A percentile compares a stretch with the other conserved stretches of the same genome.
phyloP scores from a whole-genome alignment of 106 monocot genomes.

The Dendrobium huoshanense region DNA sequence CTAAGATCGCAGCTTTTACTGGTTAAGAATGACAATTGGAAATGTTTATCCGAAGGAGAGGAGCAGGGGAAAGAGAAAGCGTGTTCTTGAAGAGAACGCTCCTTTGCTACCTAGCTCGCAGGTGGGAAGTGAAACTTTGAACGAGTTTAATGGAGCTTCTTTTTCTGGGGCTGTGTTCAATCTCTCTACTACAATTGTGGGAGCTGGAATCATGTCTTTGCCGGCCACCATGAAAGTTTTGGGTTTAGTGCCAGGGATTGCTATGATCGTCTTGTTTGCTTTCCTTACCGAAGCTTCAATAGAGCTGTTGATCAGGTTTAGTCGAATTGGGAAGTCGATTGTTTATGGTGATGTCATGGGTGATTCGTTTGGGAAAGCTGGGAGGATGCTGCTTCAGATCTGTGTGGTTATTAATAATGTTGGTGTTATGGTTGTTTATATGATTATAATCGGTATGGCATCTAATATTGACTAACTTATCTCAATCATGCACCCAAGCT shows the following conservation, averaged over 20 bases:
- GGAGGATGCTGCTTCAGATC: conserved; percentile 40
- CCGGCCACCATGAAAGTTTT: conserved; percentile 63
- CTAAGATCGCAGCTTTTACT: neutral
- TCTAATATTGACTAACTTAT: neutral
- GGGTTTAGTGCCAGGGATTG: conserved; percentile 48
- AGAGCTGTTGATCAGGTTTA: conserved; percentile 49
- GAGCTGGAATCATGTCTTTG: conserved; percentile 70
- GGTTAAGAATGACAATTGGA: conserved; percentile 31
- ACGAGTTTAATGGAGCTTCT: conserved; percentile 49
- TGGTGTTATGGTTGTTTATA: conserved; percentile 55
- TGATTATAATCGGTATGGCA: conserved; percentile 70
- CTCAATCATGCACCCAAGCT: neutral
- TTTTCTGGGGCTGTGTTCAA: conserved; percentile 62
- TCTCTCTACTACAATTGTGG: conserved; percentile 62
- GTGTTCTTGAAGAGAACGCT: conserved; percentile 24
- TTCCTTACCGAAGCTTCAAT: conserved; percentile 55
- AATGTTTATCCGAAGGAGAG: conserved; percentile 9
- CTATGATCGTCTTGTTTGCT: conserved; percentile 44
- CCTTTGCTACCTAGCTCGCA: conserved; percentile 29
- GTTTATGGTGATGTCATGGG: conserved; percentile 55
- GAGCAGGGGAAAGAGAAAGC: conserved; percentile 16
- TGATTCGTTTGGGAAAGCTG: conserved; percentile 42
- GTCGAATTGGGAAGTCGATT: conserved; percentile 34
- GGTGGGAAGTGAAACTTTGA: conserved; percentile 17
- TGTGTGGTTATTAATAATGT: conserved; percentile 55